Base-by-base conservation (phyloP, 768 basidiomycete species). In the Calocybe cyanea region DNA sequence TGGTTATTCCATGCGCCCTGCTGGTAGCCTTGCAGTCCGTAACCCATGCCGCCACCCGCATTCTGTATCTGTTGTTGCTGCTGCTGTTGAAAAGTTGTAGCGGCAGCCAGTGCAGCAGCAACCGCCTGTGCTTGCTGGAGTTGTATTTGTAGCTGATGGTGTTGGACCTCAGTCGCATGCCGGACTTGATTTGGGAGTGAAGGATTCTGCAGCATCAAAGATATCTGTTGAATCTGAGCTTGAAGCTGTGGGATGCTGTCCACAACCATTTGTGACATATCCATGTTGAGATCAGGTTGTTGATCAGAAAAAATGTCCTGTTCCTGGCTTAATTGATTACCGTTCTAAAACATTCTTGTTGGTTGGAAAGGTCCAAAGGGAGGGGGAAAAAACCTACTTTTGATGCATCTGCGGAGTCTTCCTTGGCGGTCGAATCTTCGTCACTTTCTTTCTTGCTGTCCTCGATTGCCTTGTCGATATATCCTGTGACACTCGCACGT, bases 171-270 rank as follows among this genome's bases (percentile, higher is more conserved):
- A 14, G 89, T 85, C 51, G 84, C 81, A 58, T 84, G 85, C 25
- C 89, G 83, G 35, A 87, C 84, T 41, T 80, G 79, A 18, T 67
- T 65, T 1, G 88, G 87, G 6, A 93, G 69, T 7, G 80, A 74
- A 15, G 83, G 79, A 58, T 90, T 92, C 63, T 87, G 85, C 53
- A 92, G 78, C 73, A 87, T 83, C 53, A 81, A 70, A 46, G 80
- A 83, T 41, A 91, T 72, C 56, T 93, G 91, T n/a, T 70, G 67
- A 50, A 92, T 83, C 59, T 92, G 88, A 4, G 88, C 88, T 63
- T 93, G 91, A 14, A 92, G 70, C 60, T 89, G 83, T 15, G 87
- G 82, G 53, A 92, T 85, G 59, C 71, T 83, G 53, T 86, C 81
- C 24, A 80, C 78, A 55, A 88, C 71, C 67, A 83, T 79, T 53